Percentiles rank a stretch among this genome's conserved stretches.
Conservation (phyloP, 2,329 filamentous ascomycete genomes). For the Verticillium albo-atrum region DNA sequence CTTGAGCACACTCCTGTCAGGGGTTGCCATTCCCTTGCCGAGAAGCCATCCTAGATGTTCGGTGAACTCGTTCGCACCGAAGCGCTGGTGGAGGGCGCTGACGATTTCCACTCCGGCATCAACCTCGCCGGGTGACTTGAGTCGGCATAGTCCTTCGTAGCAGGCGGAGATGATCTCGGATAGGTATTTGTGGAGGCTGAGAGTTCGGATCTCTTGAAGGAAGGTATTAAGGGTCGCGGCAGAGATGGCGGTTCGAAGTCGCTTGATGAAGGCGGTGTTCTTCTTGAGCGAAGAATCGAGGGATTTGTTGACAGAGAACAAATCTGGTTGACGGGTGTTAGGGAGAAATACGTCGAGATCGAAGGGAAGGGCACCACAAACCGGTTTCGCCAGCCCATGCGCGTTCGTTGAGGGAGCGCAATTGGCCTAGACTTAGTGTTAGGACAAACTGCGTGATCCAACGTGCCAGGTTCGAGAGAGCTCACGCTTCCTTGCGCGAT, state of each 20-base stretch:
- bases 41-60: constrained; percentile 89
- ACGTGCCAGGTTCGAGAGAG: constrained; percentile 2
- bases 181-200: constrained; percentile 93
- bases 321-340: constrained; percentile 45
- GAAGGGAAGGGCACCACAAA: constrained; percentile 33
- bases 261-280: constrained; percentile 97
- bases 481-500: constrained; percentile 62
- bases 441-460: background rate
- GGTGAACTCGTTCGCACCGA: constrained; percentile 86
- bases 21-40: constrained; percentile 84
- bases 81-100: constrained; percentile 92
- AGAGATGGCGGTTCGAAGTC: constrained; percentile 84
- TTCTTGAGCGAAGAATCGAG: constrained; percentile 96
- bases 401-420: constrained; percentile 81
- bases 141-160: constrained; percentile 87
- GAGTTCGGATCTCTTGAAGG: constrained; percentile 80
- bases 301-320: constrained; percentile 71
- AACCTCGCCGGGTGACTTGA: constrained; percentile 89
- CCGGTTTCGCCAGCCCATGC: constrained; percentile 88
- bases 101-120: constrained; percentile 89
- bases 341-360: constrained; percentile 7
- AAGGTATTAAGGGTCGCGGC: constrained; percentile 76
- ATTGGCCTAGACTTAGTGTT: constrained; percentile 60
- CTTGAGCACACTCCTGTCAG: constrained; percentile 81
- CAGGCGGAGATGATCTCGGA: constrained; percentile 96